phyloP scores from a whole-genome alignment of 495 filamentous ascomycete species.

The Xylaria intraflava region DNA sequence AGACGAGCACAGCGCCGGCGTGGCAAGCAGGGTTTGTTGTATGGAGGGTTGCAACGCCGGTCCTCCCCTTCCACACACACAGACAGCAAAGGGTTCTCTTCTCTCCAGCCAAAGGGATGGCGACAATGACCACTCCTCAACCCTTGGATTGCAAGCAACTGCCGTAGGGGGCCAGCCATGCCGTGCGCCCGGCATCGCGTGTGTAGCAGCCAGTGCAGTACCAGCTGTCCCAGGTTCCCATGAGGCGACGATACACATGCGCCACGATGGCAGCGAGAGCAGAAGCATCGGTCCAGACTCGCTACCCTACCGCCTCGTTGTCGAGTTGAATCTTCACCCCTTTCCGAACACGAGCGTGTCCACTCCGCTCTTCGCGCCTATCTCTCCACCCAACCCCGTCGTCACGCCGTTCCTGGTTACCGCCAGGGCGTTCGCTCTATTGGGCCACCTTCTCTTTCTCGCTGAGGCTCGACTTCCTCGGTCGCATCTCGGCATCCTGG shows the following conservation, averaged over 20 bases:
- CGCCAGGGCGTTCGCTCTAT: conserved; percentile 5
- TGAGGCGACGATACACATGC: not conserved
- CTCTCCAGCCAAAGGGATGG: not conserved
- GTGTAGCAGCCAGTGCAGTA: not conserved
- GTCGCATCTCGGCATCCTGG: conserved; percentile 85
- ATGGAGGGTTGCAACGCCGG: not conserved
- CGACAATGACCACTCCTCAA: not conserved
- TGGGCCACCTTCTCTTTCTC: conserved; percentile 32
- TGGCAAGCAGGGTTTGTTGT: not conserved
- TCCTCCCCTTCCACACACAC: not conserved
- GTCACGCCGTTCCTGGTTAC: not conserved
- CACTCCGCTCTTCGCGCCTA: not conserved
- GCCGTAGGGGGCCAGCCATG: not conserved
- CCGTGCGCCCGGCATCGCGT: not conserved
- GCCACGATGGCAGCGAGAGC: not conserved
- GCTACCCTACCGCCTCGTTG: not conserved
- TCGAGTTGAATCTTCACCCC: not conserved
- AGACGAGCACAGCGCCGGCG: not conserved
- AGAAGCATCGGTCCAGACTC: not conserved
- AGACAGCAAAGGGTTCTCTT: not conserved
- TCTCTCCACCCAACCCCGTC: not conserved
- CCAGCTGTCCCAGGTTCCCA: not conserved
- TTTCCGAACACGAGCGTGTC: not conserved
- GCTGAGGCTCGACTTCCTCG: conserved; percentile 34
- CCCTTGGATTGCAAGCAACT: not conserved